These are phyloP conservation scores for Lentinula boryana DNA, from an alignment of 768 basidiomycete species.

Conservation along the genomic window DNA sequence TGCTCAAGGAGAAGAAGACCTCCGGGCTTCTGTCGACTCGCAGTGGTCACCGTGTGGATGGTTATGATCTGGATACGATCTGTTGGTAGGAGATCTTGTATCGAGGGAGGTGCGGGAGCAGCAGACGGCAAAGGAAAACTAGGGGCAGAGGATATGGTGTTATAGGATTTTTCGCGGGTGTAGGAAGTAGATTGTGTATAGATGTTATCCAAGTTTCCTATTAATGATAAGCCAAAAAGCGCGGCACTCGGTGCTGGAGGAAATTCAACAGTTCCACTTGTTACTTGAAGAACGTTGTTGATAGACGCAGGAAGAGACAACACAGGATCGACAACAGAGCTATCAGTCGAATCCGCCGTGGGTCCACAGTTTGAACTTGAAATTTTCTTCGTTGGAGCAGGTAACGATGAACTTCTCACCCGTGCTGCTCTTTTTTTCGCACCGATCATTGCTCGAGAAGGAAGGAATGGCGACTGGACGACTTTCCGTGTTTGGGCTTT, in stretches of 20 bases:
- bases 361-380: slow-evolving; percentile 14
- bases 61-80: neutral
- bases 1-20: slow-evolving; percentile 59
- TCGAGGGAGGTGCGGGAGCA: neutral
- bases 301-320: slow-evolving; percentile 1
- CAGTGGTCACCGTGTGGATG: slow-evolving; percentile 58
- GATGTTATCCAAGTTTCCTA: slow-evolving; percentile 62
- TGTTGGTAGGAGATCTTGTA: neutral
- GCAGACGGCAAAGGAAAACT: neutral
- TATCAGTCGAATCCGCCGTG: slow-evolving; percentile 43
- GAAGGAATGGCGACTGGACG: slow-evolving; percentile 45
- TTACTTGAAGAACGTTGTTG: slow-evolving; percentile 1
- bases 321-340: slow-evolving; percentile 27
- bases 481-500: slow-evolving; percentile 45
- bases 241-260: slow-evolving; percentile 21
- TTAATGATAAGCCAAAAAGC: slow-evolving; percentile 58
- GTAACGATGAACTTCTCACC: neutral
- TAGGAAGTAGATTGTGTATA: slow-evolving; percentile 23
- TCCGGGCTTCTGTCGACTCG: slow-evolving; percentile 54
- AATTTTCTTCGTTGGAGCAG: neutral
- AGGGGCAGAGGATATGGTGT: neutral
- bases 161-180: neutral
- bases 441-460: slow-evolving; percentile 44
- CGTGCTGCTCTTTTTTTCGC: slow-evolving; percentile 40
- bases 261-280: slow-evolving; percentile 20